Evolutionary conservation across 139 green algal species (phyloP), one percentile per base, ranked within the genome.

Genomic region (Chlorella sp.): DNA sequence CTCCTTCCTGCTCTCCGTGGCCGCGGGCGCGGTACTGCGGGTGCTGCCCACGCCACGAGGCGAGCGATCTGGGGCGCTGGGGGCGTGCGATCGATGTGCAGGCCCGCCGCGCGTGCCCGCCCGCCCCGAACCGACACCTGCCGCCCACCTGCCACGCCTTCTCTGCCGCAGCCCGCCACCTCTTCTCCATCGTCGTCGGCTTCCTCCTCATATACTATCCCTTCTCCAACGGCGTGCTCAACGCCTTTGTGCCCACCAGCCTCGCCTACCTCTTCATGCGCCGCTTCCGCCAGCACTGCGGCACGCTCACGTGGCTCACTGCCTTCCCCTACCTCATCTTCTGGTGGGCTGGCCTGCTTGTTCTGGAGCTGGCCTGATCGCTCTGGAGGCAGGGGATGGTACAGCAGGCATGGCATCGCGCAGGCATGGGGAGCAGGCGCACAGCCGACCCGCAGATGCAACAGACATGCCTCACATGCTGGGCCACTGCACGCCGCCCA

Each of bases 311-410:
- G 0, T 97, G 93, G 93, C 67, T 88, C 2, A 81, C 88, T 36
- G 82, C 84, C 41, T 95, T 96, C 62, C 82, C 86, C 0, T 96
- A 95, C 79, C 83, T 96, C 23, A 88, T 94, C 38, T 73, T 66
- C 27, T 78, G 73, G 81, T n/a, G n/a, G n/a, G n/a, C n/a, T n/a
- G n/a, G n/a, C n/a, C n/a, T n/a, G n/a, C n/a, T n/a, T n/a, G n/a
- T n/a, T n/a, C n/a, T n/a, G n/a, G n/a, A n/a, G n/a, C n/a, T n/a
- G n/a, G n/a, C n/a, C n/a, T n/a, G n/a, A n/a, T n/a, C n/a, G n/a
- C n/a, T n/a, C n/a, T n/a, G n/a, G n/a, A n/a, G n/a, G n/a, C n/a
- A n/a, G n/a, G n/a, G n/a, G n/a, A 15, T 2, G 46, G 46, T 55
- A 19, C 46, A n/a, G n/a, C n/a, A n/a, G n/a, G n/a, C n/a, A n/a